Percentiles rank a stretch among this genome's conserved stretches.
These are phyloP conservation scores for Fraxinus paxiana DNA, from an alignment of 305 asterid genomes.

Conservation along the genomic window DNA sequence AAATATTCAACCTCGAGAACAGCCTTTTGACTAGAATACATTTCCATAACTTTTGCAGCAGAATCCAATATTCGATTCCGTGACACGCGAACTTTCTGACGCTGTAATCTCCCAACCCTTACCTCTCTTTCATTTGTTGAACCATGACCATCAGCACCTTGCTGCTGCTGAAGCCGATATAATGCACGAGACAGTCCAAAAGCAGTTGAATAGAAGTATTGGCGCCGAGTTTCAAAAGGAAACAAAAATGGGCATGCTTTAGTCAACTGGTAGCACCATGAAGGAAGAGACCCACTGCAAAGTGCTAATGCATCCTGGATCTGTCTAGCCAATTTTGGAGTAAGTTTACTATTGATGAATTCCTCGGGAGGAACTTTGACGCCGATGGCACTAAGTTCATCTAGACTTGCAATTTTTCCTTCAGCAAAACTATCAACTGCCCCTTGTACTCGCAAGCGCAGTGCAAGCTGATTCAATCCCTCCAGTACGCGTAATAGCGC, in stretches of 20 bases:
- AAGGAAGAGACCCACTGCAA: constrained; percentile 92
- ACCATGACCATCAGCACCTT: constrained; percentile 92
- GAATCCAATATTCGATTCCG: constrained; percentile 90
- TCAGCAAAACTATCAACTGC: constrained; percentile 64
- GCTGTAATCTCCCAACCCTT: constrained; percentile 81
- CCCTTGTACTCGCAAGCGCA: constrained; percentile 60
- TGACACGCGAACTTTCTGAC: constrained; percentile 98
- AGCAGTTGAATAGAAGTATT: constrained; percentile 95
- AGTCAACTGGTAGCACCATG: constrained; percentile 97
- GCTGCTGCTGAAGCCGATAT: constrained; percentile 93
- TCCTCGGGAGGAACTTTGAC: constrained; percentile 59
- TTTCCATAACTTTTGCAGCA: constrained; percentile 97
- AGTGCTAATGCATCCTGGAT: constrained; percentile 97
- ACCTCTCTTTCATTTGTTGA: constrained; percentile 71
- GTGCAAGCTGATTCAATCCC: constrained; percentile 92
- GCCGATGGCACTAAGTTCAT: constrained; percentile 45
- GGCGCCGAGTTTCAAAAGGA: constrained; percentile 95
- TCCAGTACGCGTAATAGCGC: constrained; percentile 92
- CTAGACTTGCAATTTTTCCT: constrained; percentile 56
- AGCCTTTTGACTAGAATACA: constrained; percentile 98
- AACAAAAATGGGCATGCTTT: constrained; percentile 95
- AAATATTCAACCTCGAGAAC: constrained; percentile 99
- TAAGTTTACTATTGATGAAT: constrained; percentile 76
- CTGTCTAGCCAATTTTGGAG: constrained; percentile 90
- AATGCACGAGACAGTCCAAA: constrained; percentile 94